Percentiles rank a stretch among this genome's conserved stretches.
These are phyloP conservation scores for Xylaria digitata DNA, from an alignment of 2,329 filamentous ascomycete species.

Conservation along the genomic window DNA sequence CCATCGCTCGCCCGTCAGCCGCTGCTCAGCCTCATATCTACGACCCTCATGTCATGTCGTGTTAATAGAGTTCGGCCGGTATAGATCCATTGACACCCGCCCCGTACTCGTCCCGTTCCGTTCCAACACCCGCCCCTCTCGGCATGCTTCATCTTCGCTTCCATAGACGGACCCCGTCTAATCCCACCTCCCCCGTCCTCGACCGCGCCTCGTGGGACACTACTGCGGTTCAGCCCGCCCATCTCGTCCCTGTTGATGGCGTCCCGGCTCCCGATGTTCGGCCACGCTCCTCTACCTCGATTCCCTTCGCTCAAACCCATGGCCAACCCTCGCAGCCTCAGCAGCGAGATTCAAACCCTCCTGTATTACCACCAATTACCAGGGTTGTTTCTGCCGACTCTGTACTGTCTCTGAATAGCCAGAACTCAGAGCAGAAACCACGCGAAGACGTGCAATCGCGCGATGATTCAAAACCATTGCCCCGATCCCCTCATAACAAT, in stretches of 20 bases:
- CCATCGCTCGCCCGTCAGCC: slow-evolving; percentile 4
- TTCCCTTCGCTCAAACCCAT: slow-evolving; percentile 48
- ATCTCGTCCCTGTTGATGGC: slow-evolving; percentile 56
- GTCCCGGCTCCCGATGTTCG: slow-evolving; percentile 61
- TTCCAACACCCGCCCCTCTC: slow-evolving; percentile 23
- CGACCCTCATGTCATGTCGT: slow-evolving; percentile 39
- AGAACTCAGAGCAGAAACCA: slow-evolving; percentile 21
- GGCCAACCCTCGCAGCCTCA: slow-evolving; percentile 51
- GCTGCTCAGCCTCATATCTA: background rate
- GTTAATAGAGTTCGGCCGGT: slow-evolving; percentile 35
- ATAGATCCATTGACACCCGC: slow-evolving; percentile 38
- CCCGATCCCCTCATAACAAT: slow-evolving; percentile 50
- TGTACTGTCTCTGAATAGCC: slow-evolving; percentile 42
- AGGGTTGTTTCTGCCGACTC: slow-evolving; percentile 59
- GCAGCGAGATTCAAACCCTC: slow-evolving; percentile 47
- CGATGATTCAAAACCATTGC: slow-evolving; percentile 48
- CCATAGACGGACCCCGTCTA: slow-evolving; percentile 67
- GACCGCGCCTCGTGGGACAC: slow-evolving; percentile 59
- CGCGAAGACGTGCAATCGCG: slow-evolving; percentile 20
- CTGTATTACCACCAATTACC: slow-evolving; percentile 59
- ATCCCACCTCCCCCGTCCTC: slow-evolving; percentile 64
- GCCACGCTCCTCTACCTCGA: slow-evolving; percentile 45
- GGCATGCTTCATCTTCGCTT: slow-evolving; percentile 67
- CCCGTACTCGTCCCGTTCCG: slow-evolving; percentile 11
- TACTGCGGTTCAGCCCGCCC: slow-evolving; percentile 54